Conservation (phyloP, 306 rosid species). For the Castanea sativa region DNA sequence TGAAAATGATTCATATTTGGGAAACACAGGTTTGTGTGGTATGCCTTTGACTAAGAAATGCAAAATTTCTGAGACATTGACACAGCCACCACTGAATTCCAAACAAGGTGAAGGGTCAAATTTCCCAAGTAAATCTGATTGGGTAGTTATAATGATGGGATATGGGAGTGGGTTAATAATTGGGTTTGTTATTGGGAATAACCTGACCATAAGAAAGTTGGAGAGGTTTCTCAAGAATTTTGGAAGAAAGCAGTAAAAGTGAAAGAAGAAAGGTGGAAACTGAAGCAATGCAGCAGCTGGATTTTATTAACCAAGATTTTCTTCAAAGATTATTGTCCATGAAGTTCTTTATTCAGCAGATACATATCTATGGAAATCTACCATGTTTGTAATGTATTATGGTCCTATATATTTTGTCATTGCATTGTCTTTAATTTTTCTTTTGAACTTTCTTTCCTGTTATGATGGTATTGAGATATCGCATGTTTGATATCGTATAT, state of each 20-base stretch:
- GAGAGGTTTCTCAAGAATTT: not conserved
- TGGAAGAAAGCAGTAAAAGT: not conserved
- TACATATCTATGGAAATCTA: no score
- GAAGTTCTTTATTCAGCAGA: rapidly evolving
- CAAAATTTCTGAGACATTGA: not conserved
- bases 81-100: not conserved
- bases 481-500: no score
- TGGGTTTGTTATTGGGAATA: not conserved
- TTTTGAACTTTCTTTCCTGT: no score
- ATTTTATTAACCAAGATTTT: no score
- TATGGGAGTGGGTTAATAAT: not conserved
- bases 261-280: no score
- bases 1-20: constrained; percentile 8
- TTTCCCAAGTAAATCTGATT: not conserved
- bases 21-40: constrained; percentile 15
- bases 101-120: not conserved
- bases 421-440: no score
- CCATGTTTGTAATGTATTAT: no score
- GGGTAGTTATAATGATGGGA: constrained; percentile 10
- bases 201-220: not conserved
- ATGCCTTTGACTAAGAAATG: constrained; percentile 16
- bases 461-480: no score
- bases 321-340: no score
- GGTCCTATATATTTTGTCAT: no score
- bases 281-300: no score